Base-by-base conservation (phyloP, 192 early-diverging fungal genomes). In the Coemansia sp. region DNA sequence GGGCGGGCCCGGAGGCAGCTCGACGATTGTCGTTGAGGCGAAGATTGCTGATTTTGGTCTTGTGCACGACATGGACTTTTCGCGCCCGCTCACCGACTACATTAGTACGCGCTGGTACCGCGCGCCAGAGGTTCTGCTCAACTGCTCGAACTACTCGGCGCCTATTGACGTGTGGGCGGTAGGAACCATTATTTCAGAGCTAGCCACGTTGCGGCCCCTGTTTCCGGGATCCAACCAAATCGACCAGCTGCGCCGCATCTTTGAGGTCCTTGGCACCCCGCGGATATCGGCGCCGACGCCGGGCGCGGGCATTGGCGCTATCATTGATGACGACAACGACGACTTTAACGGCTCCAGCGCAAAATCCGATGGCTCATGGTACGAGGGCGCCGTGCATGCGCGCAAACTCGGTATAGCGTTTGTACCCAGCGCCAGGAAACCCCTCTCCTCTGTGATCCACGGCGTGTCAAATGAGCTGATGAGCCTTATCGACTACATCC, bases 101-200 rank as follows among this genome's bases (percentile, higher is more conserved):
- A 95, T 99, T 57, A 93, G 91, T 82, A 99, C 97, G 9, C 85
- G 97, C 70, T 99, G 97, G 97, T 97, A 97, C 73, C 86, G 97
- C 11, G 94, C 97, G 6, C 97, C 97, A 45, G 97, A 99, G 79
- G 88, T 99, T 11, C 74, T 98, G 34, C 82, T 99, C 32, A 84
- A 88, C 23, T 92, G 90, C 17, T 85, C 87, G 0, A 83, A 73
- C 25, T 99, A 99, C 65, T 91, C 92, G 14, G 91, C 87, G 23
- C 93, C 94, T 8, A 94, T 99, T 22, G 97, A 99, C 75, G 76
- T 99, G 20, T 99, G 97, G 97, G 95, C 97, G 0, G 87, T 94
- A 0, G 97, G 97, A 5, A 84, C 89, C 0, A 98, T 99, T 22
- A 73, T 94, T 1, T 90, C 95, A 13, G 97, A 99, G 76, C 73